phyloP scores from a whole-genome alignment of 75 land plant species.

The Pinus tabuliformis region DNA sequence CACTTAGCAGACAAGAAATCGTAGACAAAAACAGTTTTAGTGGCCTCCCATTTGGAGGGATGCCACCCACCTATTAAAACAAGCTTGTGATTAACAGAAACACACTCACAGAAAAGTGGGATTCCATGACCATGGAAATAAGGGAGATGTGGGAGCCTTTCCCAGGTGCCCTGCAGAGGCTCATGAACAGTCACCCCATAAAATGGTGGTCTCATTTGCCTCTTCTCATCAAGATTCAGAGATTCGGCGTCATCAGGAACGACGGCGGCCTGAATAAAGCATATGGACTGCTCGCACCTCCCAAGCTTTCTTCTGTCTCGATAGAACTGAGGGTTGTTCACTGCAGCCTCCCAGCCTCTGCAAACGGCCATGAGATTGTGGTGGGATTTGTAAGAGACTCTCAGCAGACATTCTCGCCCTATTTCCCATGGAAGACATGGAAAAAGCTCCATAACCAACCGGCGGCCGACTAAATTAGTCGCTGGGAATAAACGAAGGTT shows the following conservation, averaged over 20 bases:
- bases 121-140: constrained; percentile 28
- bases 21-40: constrained; percentile 27
- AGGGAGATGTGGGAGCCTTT: constrained; percentile 16
- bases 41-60: constrained; percentile 25
- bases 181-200: constrained; percentile 37
- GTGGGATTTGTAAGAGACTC: constrained; percentile 28
- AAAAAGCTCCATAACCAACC: constrained; percentile 27
- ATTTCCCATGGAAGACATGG: constrained; percentile 50
- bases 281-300: constrained; percentile 15
- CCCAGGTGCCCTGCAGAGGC: constrained; percentile 28
- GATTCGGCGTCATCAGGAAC: not conserved
- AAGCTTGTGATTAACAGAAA: constrained; percentile 28
- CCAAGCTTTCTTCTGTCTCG: constrained; percentile 10
- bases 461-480: too few relatives aligned
- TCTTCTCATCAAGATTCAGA: not conserved
- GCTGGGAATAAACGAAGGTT: too few relatives aligned
- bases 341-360: constrained; percentile 20
- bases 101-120: constrained; percentile 47
- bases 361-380: constrained; percentile 22
- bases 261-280: not conserved
- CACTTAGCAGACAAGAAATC: constrained; percentile 31
- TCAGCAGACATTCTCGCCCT: constrained; percentile 30
- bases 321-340: constrained; percentile 14
- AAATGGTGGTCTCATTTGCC: constrained; percentile 7
- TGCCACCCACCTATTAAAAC: constrained; percentile 74